These are phyloP conservation scores for Fraxinus angustifolia DNA, from an alignment of 305 asterid genomes.

Conservation along the genomic window DNA sequence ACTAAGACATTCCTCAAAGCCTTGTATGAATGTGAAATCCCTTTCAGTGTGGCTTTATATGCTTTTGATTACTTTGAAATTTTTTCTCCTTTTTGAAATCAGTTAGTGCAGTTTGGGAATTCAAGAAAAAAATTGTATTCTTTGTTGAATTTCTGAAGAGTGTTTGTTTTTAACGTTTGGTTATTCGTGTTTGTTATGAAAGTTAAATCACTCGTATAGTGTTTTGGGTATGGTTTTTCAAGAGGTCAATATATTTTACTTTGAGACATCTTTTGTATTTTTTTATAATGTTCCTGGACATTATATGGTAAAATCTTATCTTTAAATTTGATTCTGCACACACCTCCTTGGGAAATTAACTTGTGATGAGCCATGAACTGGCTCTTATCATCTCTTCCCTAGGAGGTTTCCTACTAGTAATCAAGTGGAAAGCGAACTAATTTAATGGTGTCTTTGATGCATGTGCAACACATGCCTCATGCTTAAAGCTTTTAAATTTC, in stretches of 20 bases:
- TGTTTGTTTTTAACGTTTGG: neutral
- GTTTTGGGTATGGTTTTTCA: neutral
- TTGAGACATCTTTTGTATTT: neutral
- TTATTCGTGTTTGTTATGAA: neutral
- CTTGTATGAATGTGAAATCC: neutral
- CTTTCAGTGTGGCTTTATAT: neutral
- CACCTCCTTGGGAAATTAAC: neutral
- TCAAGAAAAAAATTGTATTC: neutral
- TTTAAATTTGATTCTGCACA: neutral
- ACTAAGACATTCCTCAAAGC: neutral
- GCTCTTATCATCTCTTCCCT: neutral
- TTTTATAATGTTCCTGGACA: neutral
- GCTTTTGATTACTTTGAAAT: neutral
- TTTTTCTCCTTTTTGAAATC: neutral
- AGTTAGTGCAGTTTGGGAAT: neutral
- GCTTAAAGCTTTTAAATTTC: constrained; percentile 1
- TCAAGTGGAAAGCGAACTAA: neutral
- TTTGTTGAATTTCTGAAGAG: neutral
- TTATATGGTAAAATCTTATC: neutral
- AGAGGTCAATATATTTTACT: neutral
- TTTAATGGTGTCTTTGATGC: neutral
- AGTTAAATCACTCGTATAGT: neutral
- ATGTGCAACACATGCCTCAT: neutral
- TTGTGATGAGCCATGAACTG: neutral
- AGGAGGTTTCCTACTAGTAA: neutral